A percentile compares a stretch with the other conserved stretches of the same genome.
Conservation (phyloP, 208 protist species). For the Balamuthia mandrillaris region DNA sequence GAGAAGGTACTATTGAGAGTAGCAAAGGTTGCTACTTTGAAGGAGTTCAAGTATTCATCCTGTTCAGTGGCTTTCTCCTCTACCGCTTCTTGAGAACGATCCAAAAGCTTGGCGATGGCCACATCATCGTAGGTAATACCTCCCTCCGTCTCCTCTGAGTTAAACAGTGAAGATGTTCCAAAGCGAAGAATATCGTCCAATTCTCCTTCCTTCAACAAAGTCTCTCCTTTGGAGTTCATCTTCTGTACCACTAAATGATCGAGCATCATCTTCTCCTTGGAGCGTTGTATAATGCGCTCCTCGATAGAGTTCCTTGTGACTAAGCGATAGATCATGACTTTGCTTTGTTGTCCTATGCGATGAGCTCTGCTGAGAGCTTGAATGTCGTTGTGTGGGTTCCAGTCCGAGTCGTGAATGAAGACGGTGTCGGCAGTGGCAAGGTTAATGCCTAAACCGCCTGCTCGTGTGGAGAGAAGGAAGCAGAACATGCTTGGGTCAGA, state of each 20-base stretch:
- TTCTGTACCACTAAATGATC: conserved; percentile 80
- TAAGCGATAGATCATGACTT: conserved; percentile 94
- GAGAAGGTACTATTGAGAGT: not conserved
- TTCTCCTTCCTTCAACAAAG: conserved; percentile 21
- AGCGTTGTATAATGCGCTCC: conserved; percentile 83
- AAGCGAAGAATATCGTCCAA: conserved; percentile 38
- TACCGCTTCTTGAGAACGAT: not conserved
- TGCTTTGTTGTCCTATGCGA: conserved; percentile 90
- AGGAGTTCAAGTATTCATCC: conserved; percentile 43
- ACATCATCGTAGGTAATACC: conserved; percentile 37
- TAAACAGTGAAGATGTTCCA: conserved; percentile 29
- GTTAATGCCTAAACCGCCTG: conserved; percentile 95
- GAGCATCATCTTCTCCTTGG: conserved; percentile 82
- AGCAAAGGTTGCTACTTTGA: conserved; percentile 37
- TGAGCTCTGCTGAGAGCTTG: conserved; percentile 71
- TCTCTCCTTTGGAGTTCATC: conserved; percentile 62
- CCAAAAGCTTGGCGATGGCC: conserved; percentile 32
- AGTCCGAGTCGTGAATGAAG: conserved; percentile 91
- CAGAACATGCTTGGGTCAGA: conserved; percentile 68
- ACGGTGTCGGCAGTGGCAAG: conserved; percentile 96
- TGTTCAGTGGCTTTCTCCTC: not conserved
- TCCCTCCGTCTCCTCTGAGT: not conserved
- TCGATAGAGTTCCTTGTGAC: conserved; percentile 74
- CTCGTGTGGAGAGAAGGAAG: conserved; percentile 94
- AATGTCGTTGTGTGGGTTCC: conserved; percentile 94